phyloP scores from a whole-genome alignment of 2,329 filamentous ascomycete genomes.

The Pseudogymnoascus sp. region DNA sequence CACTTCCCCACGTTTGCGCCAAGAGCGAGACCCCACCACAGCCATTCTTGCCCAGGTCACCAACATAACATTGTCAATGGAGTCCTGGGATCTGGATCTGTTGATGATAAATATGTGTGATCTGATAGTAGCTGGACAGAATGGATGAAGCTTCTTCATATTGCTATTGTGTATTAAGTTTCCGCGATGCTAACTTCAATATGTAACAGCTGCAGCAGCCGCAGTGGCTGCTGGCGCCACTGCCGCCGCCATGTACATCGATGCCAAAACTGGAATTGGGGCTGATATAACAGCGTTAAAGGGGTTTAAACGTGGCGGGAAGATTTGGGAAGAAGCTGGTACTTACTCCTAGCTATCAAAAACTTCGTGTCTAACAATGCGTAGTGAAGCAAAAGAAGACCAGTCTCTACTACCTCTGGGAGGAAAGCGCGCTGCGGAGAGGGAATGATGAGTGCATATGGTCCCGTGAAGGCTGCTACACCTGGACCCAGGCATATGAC shows the following conservation, averaged over 20 bases:
- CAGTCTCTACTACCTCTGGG: conserved; percentile 61
- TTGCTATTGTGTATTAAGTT: background rate
- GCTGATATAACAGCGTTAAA: conserved; percentile 51
- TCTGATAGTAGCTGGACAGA: background rate
- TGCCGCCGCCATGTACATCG: conserved; percentile 50
- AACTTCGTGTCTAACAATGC: conserved; percentile 9
- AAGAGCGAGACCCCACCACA: background rate
- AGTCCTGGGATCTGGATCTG: background rate
- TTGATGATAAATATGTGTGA: background rate
- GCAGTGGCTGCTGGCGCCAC: conserved; percentile 30
- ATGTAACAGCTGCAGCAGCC: conserved; percentile 17
- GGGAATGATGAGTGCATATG: conserved; percentile 56
- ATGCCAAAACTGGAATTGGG: conserved; percentile 60
- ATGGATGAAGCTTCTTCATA: background rate
- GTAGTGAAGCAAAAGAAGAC: conserved; percentile 43
- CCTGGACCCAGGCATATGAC: conserved; percentile 49
- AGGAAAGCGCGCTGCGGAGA: conserved; percentile 44
- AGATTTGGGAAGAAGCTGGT: conserved; percentile 44
- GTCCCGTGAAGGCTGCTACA: conserved; percentile 55
- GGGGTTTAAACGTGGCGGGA: conserved; percentile 34
- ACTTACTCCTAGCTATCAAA: conserved; percentile 18
- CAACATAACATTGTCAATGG: background rate
- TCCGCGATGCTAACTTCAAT: background rate
- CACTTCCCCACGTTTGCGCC: conserved; percentile 5
- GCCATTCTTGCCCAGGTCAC: background rate